Evolutionary conservation across 768 basidiomycete genomes (phyloP), one percentile per base, ranked within the genome.

Genomic region (Boletus tomentosulus): DNA sequence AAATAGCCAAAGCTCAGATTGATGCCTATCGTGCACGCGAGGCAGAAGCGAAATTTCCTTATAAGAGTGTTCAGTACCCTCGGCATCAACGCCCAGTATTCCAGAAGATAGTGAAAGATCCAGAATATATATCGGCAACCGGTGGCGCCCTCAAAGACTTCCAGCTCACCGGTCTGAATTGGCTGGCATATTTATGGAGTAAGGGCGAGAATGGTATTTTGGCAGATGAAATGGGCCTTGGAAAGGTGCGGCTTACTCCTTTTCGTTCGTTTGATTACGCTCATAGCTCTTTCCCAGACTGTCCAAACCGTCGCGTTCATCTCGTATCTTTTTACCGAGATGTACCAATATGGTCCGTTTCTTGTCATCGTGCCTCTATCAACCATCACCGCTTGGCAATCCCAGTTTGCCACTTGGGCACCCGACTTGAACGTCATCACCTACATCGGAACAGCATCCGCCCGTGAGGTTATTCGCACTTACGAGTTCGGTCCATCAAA

Each of bases 191-290:
- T 71, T 76, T 95, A 15, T 98, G 97, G 97, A 85, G 82, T 59
- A 85, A 92, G 61, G 91, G 91, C 9, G 89, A 96, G 62, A 98
- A 98, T 66, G 97, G 97, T 19, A 97, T 99, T 55, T 75, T 99
- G 34, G 97, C 97, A 1, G 97, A 99, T 65, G 97, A 99, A 79
- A 99, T 98, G 97, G 97, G 97, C 68, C 87, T 99, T 25, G 97
- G 97, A 50, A 99, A 99, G 83, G 81, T 89, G 44, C 57, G 50
- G 61, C 19, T 27, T 27, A 31, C n/a, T 10, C 28, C 53, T 16
- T 35, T 30, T 16, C 55, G 46, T 34, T 0, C 6, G 34, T 34
- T 42, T 59, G 24, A 43, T 59, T 53, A 19, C 54, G n/a, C 55
- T 63, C 47, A 64, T 49, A n/a, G 15, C 11, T 15, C 57, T 38